Evolutionary conservation across 192 early-diverging fungal species (phyloP), one percentile per base, ranked within the genome.

Genomic region (Podila clonocystis): DNA sequence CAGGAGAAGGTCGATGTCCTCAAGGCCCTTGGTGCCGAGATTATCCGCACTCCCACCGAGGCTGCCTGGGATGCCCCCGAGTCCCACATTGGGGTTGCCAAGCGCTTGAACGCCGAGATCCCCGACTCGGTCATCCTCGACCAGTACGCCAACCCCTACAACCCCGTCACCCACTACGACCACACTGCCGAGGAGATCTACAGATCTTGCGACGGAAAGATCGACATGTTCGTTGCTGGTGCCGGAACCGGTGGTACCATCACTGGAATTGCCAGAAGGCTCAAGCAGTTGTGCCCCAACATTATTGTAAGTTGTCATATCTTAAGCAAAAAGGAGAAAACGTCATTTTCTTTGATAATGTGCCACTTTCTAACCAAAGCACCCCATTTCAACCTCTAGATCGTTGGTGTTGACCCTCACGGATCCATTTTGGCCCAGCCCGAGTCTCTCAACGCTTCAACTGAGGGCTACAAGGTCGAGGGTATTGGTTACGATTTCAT

Each of bases 401-500:
- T 97, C 85, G 93, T 99, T 57, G 98, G 96, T 72, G 93, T 97
- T 29, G 98, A 99, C 82, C 98, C 97, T 26, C 82, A 92, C 62
- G 96, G 96, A 33, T 99, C 97, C 17, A 96, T 99, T 75, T 87
- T 99, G 61, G 98, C 98, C 26, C 87, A 89, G 52, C 96, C 96
- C 36, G 95, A 82, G 62, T 80, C 77, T 3, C 70, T 80, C 70
- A 80, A 80, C 62, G 62, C 70, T 24, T 73, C 77, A 12, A 80
- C 77, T 28, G 77, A 80, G 22, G 67, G 77, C 29, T 97, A 98
- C 89, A 91, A 95, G 88, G 96, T 99, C 58, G 98, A 99, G 88
- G 98, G 98, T 70, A 98, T 99, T 62, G 97, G 98, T 48, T 98
- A 99, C 82, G 98, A 99, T 86, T 99, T 99, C 85, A 90, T 99